Evolutionary conservation across 345 rosid species (phyloP), one percentile per base, ranked within the genome.

Genomic region (Syzygium aromaticum): DNA sequence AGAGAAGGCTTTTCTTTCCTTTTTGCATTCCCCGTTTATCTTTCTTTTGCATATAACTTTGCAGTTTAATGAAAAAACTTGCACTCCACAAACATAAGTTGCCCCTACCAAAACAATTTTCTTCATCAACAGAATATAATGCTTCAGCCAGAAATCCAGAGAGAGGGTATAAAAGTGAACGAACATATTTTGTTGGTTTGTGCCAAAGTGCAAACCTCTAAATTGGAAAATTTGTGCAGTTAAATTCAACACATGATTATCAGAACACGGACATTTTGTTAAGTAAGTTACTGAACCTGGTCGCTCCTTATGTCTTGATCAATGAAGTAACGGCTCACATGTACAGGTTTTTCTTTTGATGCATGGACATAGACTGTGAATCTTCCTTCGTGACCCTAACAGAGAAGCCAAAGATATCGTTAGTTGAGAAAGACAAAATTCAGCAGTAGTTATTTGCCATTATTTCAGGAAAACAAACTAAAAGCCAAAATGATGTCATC

Each of bases 311-410:
- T 92, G 64, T 96, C 99, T 40, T 92, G 91, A 91, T 96, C 92
- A 27, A 93, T 80, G 84, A 96, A 96, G 92, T 95, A 95, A 67
- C 91, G 96, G 92, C 98, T 96, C 54, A 90, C 87, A 89, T 95
- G 98, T 83, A 95, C 93, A 52, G 98, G 96, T 89, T 92, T 91
- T 87, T 91, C 87, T 92, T 87, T 95, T 16, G 99, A 95, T 28
- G 99, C 95, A 89, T 96, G 99, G 17, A 96, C 93, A 90, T 94
- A 96, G 38, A 96, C 91, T 25, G 98, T 90, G 90, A 96, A 96
- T 86, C 92, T 93, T 57, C 92, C 98, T 90, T 95, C 98, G 51
- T 95, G 96, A 51, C 98, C 99, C 99, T 96, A 91, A 86, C 87
- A 77, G 53, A 46, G 89, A 86, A 21, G 82, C 19, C 49, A 38